Base-by-base conservation (phyloP, 2,329 filamentous ascomycete species). In the Pyricularia pennisetigena region DNA sequence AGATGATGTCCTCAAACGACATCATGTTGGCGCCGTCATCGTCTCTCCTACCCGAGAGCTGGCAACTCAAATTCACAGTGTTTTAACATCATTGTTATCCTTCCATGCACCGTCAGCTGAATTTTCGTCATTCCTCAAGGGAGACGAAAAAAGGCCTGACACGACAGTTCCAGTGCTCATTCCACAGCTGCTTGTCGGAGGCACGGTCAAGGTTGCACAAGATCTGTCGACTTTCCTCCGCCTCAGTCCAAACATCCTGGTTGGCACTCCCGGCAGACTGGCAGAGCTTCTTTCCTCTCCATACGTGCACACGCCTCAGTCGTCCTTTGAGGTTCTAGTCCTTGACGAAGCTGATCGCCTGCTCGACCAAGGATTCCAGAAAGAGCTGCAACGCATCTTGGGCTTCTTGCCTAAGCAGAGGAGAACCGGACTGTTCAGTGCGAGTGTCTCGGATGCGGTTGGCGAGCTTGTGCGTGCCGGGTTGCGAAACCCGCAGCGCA, bases 321-420 rank as follows among this genome's bases (percentile, higher is more conserved):
- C 92, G 0, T 92, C 92, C 0, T 98, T 99, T 72, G 94, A 99
- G 76, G 88, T 93, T 66, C 86, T 99, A 12, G 91, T 99, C 3
- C 85, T 99, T 49, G 95, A 99, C 75, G 95, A 99, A 80, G 95
- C 94, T 66, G 95, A 99, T 78, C 86, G 95, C 69, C 81, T 99
- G 29, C 83, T 99, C 12, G 95, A 99, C 78, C 84, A 98, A 26
- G 95, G 96, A 6, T 98, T 99, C 79, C 95, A 96, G 77, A 89
- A 92, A 68, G 93, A 97, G 72, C 79, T 99, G 30, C 92, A 95
- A 72, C 91, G 88, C 68, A 97, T 98, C 59, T 81, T 99, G 26
- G 87, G 88, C 0, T 86, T 91, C 20, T 80, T 99, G 6, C 95
- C 95, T 0, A 99, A 99, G 76, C 95, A 99, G 77, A 85, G 95